Percentiles rank a stretch among this genome's conserved stretches.
phyloP scores from a whole-genome alignment of 768 basidiomycete genomes.

The Psilocybe azurescens region DNA sequence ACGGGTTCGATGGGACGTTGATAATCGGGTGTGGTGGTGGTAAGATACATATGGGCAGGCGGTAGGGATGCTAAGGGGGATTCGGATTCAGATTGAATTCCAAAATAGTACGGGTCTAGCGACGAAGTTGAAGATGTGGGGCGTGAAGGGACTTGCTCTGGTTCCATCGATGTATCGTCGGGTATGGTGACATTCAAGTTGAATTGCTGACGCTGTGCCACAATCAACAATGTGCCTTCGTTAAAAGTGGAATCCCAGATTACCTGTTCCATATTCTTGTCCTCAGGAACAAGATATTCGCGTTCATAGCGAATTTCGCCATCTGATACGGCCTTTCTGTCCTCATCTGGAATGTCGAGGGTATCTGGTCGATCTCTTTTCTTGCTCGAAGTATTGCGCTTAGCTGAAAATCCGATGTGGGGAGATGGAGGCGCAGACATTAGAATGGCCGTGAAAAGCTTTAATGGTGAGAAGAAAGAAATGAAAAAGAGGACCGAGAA shows the following conservation, averaged over 20 bases:
- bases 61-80: conserved; percentile 64
- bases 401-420: conserved; percentile 35
- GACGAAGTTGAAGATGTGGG: conserved; percentile 80
- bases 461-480: conserved; percentile 19
- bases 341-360: conserved; percentile 50
- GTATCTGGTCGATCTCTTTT: conserved; percentile 58
- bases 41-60: conserved; percentile 41
- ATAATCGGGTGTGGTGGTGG: conserved; percentile 70
- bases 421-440: conserved; percentile 49
- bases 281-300: conserved; percentile 24
- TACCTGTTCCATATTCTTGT: conserved; percentile 26
- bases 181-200: conserved; percentile 52
- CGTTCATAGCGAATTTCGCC: conserved; percentile 45
- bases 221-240: conserved; percentile 24
- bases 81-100: conserved; percentile 68
- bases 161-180: conserved; percentile 39
- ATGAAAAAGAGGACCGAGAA: conserved; percentile 19
- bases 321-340: conserved; percentile 42
- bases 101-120: conserved; percentile 90
- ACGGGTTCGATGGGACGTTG: conserved; percentile 54
- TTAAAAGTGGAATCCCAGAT: conserved; percentile 25
- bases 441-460: conserved; percentile 31
- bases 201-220: conserved; percentile 40
- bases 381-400: conserved; percentile 43
- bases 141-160: conserved; percentile 60